A percentile compares a stretch with the other conserved stretches of the same genome.
These are phyloP conservation scores for Alectoria sarmentosa DNA, from an alignment of 495 filamentous ascomycete species.

Conservation along the genomic window DNA sequence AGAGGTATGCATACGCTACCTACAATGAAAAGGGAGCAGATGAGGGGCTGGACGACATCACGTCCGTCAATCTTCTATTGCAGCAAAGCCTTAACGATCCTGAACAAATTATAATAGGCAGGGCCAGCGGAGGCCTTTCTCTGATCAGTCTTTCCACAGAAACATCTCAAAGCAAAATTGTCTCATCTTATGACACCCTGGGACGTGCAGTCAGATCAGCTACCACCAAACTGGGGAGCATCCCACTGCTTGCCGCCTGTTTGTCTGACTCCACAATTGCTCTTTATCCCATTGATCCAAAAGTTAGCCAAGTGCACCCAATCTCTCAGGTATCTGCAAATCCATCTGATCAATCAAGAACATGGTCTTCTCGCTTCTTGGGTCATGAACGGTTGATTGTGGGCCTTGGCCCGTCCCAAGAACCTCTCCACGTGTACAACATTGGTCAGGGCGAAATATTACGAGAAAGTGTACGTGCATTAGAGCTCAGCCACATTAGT, in stretches of 20 bases:
- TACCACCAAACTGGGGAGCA: slow-evolving; percentile 19
- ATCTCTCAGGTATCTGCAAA: slow-evolving; percentile 35
- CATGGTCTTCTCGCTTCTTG: slow-evolving; percentile 46
- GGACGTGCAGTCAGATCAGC: slow-evolving; percentile 23
- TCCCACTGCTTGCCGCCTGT: slow-evolving; percentile 38
- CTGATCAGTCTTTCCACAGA: slow-evolving; percentile 28
- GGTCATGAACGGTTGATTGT: slow-evolving; percentile 43
- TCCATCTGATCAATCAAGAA: slow-evolving; percentile 27
- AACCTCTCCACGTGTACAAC: slow-evolving; percentile 45
- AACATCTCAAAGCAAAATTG: slow-evolving; percentile 15
- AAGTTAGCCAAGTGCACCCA: slow-evolving; percentile 31
- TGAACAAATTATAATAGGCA: slow-evolving; percentile 38
- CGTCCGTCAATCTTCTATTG: slow-evolving; percentile 46
- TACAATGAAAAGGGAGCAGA: slow-evolving; percentile 45
- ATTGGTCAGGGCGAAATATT: slow-evolving; percentile 38
- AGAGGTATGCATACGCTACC: slow-evolving; percentile 37
- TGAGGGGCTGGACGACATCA: slow-evolving; percentile 60
- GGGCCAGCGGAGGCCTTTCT: slow-evolving; percentile 39
- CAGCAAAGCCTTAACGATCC: slow-evolving; percentile 31
- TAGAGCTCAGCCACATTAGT: background rate
- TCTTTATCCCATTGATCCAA: slow-evolving; percentile 39
- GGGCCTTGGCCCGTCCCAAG: slow-evolving; percentile 39
- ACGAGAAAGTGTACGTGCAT: background rate
- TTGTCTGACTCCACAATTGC: slow-evolving; percentile 37
- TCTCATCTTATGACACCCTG: slow-evolving; percentile 23